phyloP scores from a whole-genome alignment of 129 eudicot species.

The Escallonia rubra region DNA sequence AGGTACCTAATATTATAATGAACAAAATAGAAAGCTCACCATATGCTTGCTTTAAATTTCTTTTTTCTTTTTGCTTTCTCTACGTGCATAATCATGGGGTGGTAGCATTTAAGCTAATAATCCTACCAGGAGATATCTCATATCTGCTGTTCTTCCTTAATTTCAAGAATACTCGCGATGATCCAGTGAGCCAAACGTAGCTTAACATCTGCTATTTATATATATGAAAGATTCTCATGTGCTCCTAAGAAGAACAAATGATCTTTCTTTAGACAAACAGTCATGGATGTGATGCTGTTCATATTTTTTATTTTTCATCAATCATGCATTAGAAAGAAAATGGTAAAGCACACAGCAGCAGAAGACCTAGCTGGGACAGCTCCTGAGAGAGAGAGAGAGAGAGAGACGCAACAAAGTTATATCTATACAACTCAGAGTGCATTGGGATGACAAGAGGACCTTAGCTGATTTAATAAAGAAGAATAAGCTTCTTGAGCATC shows the following conservation, averaged over 20 bases:
- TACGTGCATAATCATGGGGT: too few relatives aligned
- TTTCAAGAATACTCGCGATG: neutral
- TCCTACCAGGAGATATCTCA: neutral
- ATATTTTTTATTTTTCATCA: neutral
- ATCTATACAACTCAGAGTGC: neutral
- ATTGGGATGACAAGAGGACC: neutral
- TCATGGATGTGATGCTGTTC: neutral
- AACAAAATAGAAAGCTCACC: too few relatives aligned
- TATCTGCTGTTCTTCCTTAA: neutral
- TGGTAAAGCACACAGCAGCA: neutral
- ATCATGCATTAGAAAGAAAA: neutral
- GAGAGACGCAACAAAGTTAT: neutral
- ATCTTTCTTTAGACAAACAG: neutral
- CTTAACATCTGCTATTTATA: neutral
- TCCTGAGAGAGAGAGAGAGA: neutral
- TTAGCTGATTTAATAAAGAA: neutral
- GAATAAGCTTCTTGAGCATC: too few relatives aligned
- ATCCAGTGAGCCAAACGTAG: neutral
- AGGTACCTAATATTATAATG: too few relatives aligned
- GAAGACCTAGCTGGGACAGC: neutral
- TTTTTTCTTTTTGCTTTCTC: too few relatives aligned
- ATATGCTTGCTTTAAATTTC: too few relatives aligned
- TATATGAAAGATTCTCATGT: neutral
- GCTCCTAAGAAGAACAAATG: neutral
- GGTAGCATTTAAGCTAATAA: too few relatives aligned